Evolutionary conservation across 345 rosid genomes (phyloP).

Genomic region (Citrus inodora): DNA sequence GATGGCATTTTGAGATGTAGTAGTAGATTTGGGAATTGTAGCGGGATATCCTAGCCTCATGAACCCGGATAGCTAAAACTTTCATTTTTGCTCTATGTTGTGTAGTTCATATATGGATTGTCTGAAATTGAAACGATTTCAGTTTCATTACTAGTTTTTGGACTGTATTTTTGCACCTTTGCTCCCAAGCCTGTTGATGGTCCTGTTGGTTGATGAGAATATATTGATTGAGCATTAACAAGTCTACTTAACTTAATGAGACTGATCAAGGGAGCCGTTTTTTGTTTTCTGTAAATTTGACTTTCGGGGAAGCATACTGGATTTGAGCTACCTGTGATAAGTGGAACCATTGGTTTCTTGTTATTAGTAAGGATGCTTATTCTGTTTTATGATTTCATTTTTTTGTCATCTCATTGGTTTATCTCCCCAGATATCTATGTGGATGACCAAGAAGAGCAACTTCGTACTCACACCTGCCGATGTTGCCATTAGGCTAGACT

Average conservation of each 20-base stretch:
- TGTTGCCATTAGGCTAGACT: conserved; percentile 35
- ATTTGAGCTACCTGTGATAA: not conserved
- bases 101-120: not conserved
- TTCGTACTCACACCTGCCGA: conserved; percentile 2
- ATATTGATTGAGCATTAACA: not conserved
- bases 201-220: too few relatives aligned
- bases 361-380: not conserved
- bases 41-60: too few relatives aligned
- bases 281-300: too few relatives aligned
- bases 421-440: conserved; percentile 31
- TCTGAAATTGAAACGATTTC: too few relatives aligned
- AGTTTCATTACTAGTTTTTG: not conserved
- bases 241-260: not conserved
- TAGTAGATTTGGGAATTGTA: not conserved
- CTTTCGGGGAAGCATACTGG: not conserved
- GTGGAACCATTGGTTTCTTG: not conserved
- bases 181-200: not conserved
- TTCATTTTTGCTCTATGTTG: not conserved
- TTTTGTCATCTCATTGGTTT: not conserved
- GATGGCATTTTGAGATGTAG: too few relatives aligned
- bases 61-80: not conserved
- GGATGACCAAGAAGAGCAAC: conserved; percentile 37
- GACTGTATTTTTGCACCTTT: too few relatives aligned
- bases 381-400: too few relatives aligned
- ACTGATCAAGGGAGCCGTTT: too few relatives aligned